phyloP scores from a whole-genome alignment of 148 eudicot species.

The Agrostemma githago region DNA sequence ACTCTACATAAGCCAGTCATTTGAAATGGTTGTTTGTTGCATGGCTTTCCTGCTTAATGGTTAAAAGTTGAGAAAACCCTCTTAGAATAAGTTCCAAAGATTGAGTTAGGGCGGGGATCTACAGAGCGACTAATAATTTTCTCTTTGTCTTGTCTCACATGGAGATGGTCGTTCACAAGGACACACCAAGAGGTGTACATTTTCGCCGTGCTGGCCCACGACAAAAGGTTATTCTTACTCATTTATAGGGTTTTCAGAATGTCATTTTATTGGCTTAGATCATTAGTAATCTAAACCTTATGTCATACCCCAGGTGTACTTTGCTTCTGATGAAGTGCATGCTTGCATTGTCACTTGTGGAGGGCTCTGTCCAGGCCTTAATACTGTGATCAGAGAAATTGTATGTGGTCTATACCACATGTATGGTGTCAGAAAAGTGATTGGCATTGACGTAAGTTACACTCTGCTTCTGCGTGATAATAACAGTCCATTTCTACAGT shows the following conservation, averaged over 20 bases:
- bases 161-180: slow-evolving; percentile 77
- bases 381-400: slow-evolving; percentile 85
- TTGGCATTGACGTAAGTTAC: slow-evolving; percentile 76
- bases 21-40: neutral
- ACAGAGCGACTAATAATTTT: neutral
- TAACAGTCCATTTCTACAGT: neutral
- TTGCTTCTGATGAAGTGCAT: slow-evolving; percentile 64
- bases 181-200: slow-evolving; percentile 64
- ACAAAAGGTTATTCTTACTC: slow-evolving; percentile 43
- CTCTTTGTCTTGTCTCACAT: slow-evolving; percentile 7
- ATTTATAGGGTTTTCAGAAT: neutral
- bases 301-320: slow-evolving; percentile 57
- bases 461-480: neutral
- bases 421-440: slow-evolving; percentile 71
- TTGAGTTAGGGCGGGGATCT: neutral
- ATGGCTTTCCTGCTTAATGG: neutral
- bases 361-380: slow-evolving; percentile 87
- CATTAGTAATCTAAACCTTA: slow-evolving; percentile 19
- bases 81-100: neutral
- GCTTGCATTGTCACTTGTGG: slow-evolving; percentile 95
- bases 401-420: slow-evolving; percentile 74
- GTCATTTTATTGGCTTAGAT: neutral
- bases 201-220: slow-evolving; percentile 91
- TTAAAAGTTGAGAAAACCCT: neutral
- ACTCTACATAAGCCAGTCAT: neutral